These are phyloP conservation scores for Xerocomellus intermedius DNA, from an alignment of 768 basidiomycete species.

Conservation along the genomic window DNA sequence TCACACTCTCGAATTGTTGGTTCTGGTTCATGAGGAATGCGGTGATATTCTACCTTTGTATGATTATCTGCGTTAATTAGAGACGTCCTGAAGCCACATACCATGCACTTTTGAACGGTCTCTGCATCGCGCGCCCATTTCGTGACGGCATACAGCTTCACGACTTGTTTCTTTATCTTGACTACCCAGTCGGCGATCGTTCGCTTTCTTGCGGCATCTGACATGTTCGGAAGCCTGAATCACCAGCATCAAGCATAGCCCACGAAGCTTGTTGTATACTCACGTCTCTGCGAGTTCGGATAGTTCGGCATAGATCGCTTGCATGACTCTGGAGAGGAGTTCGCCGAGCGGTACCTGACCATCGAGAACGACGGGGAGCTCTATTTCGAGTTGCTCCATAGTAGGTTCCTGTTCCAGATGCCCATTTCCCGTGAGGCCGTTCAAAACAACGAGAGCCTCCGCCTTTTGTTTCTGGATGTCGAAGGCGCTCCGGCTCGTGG, in stretches of 20 bases:
- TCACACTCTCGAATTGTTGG: slow-evolving; percentile 72
- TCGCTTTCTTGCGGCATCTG: slow-evolving; percentile 75
- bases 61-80: not conserved
- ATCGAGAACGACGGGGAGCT: slow-evolving; percentile 71
- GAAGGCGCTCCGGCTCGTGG: slow-evolving; percentile 11
- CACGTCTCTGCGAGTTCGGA: slow-evolving; percentile 86
- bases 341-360: slow-evolving; percentile 75
- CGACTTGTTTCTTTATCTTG: slow-evolving; percentile 85
- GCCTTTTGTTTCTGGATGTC: slow-evolving; percentile 31
- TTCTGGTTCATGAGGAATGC: slow-evolving; percentile 86
- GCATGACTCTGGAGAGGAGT: slow-evolving; percentile 71
- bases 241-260: not conserved
- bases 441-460: slow-evolving; percentile 28
- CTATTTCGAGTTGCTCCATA: slow-evolving; percentile 62
- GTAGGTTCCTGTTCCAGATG: slow-evolving; percentile 37
- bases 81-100: slow-evolving; percentile 21
- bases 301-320: slow-evolving; percentile 80
- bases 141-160: slow-evolving; percentile 81
- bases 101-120: slow-evolving; percentile 87
- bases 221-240: slow-evolving; percentile 74
- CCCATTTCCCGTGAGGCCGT: slow-evolving; percentile 34
- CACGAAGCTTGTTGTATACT: slow-evolving; percentile 25
- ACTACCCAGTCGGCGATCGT: slow-evolving; percentile 86
- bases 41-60: slow-evolving; percentile 66
- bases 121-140: slow-evolving; percentile 87